These are phyloP conservation scores for Mucor irregularis DNA, from an alignment of 371 early-diverging fungal species.

Conservation along the genomic window DNA sequence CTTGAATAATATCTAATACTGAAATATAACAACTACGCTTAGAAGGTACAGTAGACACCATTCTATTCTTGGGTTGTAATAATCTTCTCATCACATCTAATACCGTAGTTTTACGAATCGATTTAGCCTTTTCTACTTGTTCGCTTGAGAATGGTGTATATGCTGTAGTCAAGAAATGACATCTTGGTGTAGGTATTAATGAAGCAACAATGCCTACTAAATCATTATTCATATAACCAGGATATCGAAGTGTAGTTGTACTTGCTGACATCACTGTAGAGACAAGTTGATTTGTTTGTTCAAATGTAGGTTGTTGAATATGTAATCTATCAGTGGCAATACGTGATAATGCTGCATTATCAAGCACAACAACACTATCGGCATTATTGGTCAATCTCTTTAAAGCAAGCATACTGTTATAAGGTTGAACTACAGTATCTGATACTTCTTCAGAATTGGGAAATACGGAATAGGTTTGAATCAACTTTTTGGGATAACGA, in stretches of 20 bases:
- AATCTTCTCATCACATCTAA: constrained; percentile 97
- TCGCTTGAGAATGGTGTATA: constrained; percentile 99
- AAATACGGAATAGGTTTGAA: constrained; percentile 99
- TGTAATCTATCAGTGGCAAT: constrained; percentile 94
- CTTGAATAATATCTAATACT: constrained; percentile 95
- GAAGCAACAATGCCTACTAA: constrained; percentile 93
- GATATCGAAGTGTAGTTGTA: constrained; percentile 98
- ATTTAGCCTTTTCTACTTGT: constrained; percentile 89
- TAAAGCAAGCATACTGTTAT: constrained; percentile 96
- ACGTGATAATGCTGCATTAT: constrained; percentile 94
- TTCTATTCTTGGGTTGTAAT: constrained; percentile 94
- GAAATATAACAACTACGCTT: constrained; percentile 96
- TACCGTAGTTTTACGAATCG: constrained; percentile 95
- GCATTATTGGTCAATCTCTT: constrained; percentile 91
- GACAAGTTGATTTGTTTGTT: constrained; percentile 97
- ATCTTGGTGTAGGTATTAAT: constrained; percentile 94
- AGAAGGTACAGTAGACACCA: constrained; percentile 91
- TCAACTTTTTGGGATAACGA: constrained; percentile 96
- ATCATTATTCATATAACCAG: constrained; percentile 99
- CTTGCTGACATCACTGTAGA: constrained; percentile 98
- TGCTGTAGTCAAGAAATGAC: constrained; percentile 96
- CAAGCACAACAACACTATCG: constrained; percentile 96
- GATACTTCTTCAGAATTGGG: constrained; percentile 97
- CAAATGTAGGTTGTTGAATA: constrained; percentile 91
- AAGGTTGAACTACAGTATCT: constrained; percentile 99